These are phyloP conservation scores for Vitis cinerea DNA, from an alignment of 164 flowering plant genomes.

Conservation along the genomic window DNA sequence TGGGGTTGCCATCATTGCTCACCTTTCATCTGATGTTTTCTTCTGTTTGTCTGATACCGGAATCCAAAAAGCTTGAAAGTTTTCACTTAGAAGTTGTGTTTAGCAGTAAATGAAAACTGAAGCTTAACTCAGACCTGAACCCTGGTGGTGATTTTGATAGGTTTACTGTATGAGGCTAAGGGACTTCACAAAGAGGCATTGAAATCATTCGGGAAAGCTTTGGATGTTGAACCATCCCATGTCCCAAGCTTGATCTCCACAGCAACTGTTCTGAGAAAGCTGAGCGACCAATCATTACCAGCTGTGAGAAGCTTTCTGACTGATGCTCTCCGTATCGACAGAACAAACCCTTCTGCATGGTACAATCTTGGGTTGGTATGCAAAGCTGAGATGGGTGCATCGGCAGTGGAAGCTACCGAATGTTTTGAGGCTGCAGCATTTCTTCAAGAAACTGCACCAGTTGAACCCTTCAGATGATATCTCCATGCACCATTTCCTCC, in stretches of 20 bases:
- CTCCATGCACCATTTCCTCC: not conserved
- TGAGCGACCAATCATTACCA: constrained; percentile 45
- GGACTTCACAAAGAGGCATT: constrained; percentile 69
- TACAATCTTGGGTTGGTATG: constrained; percentile 76
- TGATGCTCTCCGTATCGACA: constrained; percentile 76
- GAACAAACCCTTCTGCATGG: constrained; percentile 78
- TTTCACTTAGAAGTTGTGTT: too few species aligned
- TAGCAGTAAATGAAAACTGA: too few species aligned
- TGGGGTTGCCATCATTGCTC: too few species aligned
- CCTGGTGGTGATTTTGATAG: constrained; percentile 32
- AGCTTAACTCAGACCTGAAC: too few species aligned
- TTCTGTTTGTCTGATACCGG: too few species aligned
- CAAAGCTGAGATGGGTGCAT: constrained; percentile 44
- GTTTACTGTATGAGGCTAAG: constrained; percentile 64
- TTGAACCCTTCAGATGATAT: constrained; percentile 80
- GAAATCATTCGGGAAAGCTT: constrained; percentile 54
- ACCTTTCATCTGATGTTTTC: too few species aligned
- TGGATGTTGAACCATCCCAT: constrained; percentile 70
- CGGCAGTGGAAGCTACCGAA: constrained; percentile 63
- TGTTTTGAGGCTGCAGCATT: constrained; percentile 85
- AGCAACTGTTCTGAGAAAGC: constrained; percentile 51
- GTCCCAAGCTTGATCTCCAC: constrained; percentile 78
- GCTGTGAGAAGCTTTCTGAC: constrained; percentile 60
- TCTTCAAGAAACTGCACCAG: constrained; percentile 79
- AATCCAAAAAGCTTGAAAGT: too few species aligned